Evolutionary conservation across 768 basidiomycete genomes (phyloP).

Genomic region (Leccinum disarticulatum): DNA sequence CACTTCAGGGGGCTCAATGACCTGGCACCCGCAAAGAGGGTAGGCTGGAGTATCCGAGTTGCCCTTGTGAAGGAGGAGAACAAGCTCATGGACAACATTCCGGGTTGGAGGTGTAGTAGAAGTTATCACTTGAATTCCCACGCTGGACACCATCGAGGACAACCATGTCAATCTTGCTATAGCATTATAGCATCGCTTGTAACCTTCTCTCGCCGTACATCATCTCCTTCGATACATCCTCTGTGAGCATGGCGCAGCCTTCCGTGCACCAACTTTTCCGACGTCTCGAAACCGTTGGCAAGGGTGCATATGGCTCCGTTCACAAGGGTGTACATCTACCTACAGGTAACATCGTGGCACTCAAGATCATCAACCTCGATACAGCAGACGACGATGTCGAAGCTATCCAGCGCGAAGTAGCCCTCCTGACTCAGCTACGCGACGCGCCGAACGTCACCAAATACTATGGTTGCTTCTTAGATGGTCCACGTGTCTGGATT

Average conservation of each 20-base stretch:
- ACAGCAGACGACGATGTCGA: constrained; percentile 94
- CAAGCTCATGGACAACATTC: constrained; percentile 15
- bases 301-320: constrained; percentile 95
- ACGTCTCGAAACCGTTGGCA: constrained; percentile 90
- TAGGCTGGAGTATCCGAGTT: constrained; percentile 22
- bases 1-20: constrained; percentile 21
- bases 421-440: constrained; percentile 84
- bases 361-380: constrained; percentile 99
- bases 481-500: constrained; percentile 97
- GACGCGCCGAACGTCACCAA: constrained; percentile 90
- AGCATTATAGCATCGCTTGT: neutral
- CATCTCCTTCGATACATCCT: neutral
- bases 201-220: neutral
- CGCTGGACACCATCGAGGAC: neutral
- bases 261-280: constrained; percentile 79
- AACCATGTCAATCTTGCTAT: neutral
- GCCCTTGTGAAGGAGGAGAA: constrained; percentile 26
- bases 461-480: constrained; percentile 95
- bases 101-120: neutral
- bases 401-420: constrained; percentile 95
- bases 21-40: constrained; percentile 10
- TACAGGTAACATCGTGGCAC: constrained; percentile 86
- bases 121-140: constrained; percentile 14
- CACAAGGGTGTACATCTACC: constrained; percentile 86
- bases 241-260: constrained; percentile 42